Conservation (phyloP, 2,329 filamentous ascomycete genomes). For the Ophiosphaerella narmari region DNA sequence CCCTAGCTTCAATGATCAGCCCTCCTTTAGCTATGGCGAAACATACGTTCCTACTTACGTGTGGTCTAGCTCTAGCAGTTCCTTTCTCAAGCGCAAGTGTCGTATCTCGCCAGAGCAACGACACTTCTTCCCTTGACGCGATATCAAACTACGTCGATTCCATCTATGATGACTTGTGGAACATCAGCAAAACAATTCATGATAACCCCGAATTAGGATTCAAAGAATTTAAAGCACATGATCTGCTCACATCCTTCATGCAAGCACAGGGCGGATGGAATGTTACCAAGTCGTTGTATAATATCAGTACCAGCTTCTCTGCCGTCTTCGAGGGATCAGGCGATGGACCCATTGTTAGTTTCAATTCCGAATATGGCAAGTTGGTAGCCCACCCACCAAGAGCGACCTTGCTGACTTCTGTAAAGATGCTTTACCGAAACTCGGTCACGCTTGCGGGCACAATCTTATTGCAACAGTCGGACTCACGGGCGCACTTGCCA, state of each 20-base stretch:
- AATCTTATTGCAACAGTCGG: slow-evolving; percentile 52
- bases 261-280: slow-evolving; percentile 36
- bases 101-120: slow-evolving; percentile 10
- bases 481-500: slow-evolving; percentile 47
- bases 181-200: slow-evolving; percentile 57
- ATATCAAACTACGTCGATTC: slow-evolving; percentile 20
- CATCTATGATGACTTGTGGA: slow-evolving; percentile 42
- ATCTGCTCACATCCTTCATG: slow-evolving; percentile 56
- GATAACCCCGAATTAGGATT: slow-evolving; percentile 58
- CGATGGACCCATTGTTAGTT: slow-evolving; percentile 51
- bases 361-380: slow-evolving; percentile 39
- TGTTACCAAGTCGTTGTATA: slow-evolving; percentile 41
- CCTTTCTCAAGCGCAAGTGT: background rate
- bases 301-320: slow-evolving; percentile 43
- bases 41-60: background rate
- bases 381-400: background rate
- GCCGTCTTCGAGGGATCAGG: slow-evolving; percentile 34
- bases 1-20: background rate
- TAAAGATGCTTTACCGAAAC: slow-evolving; percentile 46
- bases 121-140: slow-evolving; percentile 9
- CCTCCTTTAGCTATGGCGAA: background rate
- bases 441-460: slow-evolving; percentile 54
- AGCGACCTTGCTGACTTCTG: slow-evolving; percentile 16
- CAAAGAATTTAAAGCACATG: slow-evolving; percentile 56
- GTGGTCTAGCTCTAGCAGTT: background rate